Conservation (phyloP, 208 protist genomes). For the Wallacemonas rigidus region DNA sequence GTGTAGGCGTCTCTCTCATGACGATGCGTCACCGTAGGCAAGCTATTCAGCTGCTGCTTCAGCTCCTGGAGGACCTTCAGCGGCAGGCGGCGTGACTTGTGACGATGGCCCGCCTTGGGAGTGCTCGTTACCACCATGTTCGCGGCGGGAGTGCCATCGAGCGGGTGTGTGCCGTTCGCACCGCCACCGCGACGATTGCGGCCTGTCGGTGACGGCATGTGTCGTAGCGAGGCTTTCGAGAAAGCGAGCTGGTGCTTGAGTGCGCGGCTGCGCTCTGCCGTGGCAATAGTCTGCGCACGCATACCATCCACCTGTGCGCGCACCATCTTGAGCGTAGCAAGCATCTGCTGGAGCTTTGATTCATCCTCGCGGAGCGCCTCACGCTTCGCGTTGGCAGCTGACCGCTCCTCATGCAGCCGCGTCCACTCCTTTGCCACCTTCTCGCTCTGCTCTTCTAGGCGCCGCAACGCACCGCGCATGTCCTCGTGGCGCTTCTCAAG, state of each 20-base stretch:
- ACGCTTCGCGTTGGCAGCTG: slow-evolving; percentile 28
- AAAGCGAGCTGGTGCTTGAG: slow-evolving; percentile 21
- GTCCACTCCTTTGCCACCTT: slow-evolving; percentile 36
- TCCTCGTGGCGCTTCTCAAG: slow-evolving; percentile 41
- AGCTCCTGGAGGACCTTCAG: slow-evolving; percentile 35
- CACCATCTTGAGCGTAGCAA: slow-evolving; percentile 43
- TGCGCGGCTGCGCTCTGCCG: slow-evolving; percentile 9
- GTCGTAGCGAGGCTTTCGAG: neutral
- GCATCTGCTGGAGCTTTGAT: slow-evolving; percentile 47
- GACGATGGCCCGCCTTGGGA: neutral
- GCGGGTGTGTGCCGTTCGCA: too few relatives aligned
- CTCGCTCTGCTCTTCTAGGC: slow-evolving; percentile 35
- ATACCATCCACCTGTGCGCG: slow-evolving; percentile 32
- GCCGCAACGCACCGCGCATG: slow-evolving; percentile 29
- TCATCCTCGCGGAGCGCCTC: slow-evolving; percentile 53
- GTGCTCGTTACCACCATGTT: neutral
- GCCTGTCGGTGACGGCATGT: neutral
- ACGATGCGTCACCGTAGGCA: neutral
- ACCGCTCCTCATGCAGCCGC: slow-evolving; percentile 39
- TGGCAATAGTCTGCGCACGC: slow-evolving; percentile 19
- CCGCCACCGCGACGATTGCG: too few relatives aligned
- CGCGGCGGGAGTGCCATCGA: too few relatives aligned
- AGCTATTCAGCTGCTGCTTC: slow-evolving; percentile 21
- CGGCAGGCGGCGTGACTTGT: slow-evolving; percentile 1
- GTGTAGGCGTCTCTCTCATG: neutral